Evolutionary conservation across 2,329 filamentous ascomycete genomes (phyloP), one percentile per base, ranked within the genome.

Genomic region (Microsporum ferrugineum): DNA sequence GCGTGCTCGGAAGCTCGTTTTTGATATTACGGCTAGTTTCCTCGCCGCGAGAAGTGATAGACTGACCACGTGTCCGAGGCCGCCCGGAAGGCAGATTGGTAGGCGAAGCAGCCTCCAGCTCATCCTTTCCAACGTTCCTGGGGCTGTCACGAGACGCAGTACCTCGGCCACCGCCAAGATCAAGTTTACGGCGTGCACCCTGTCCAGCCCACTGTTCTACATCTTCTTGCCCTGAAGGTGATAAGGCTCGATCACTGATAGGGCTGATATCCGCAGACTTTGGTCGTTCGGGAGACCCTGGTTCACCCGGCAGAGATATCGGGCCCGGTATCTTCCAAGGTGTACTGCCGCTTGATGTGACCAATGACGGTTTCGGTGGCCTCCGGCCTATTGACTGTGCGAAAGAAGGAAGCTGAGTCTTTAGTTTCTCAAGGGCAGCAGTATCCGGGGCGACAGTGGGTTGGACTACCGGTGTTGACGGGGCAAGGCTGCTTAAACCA

Each of bases 191-290:
- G 7, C 51, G 51, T 10, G 51, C n/a, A 1, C 10, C 14, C n/a
- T 36, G 51, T 17, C 33, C 51, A 34, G 31, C 2, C 33, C 31
- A 36, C 23, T 55, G 51, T 17, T 36, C 51, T 5, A 27, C 29
- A n/a, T 36, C 51, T 12, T 62, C 57, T 38, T 43, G 33, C 2
- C 58, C 47, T 10, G 49, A 57, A 12, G 74, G 72, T 10, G 75
- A 77, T n/a, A 68, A 67, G 2, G 71, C 73, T 49, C 68, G 70
- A 39, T 77, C 76, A 57, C 76, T 78, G 60, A 78, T 76, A 0
- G 76, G 76, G 65, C 76, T 78, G 8, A 78, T 71, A 65, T 77
- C 76, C 59, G 75, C 74, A 1, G 75, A 71, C 3, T 71, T 68
- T 53, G 76, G 76, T 1, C 72, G 71, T 57, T 70, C 65, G 7